phyloP scores from a whole-genome alignment of 371 early-diverging fungal genomes.

The Mortierella sp. region DNA sequence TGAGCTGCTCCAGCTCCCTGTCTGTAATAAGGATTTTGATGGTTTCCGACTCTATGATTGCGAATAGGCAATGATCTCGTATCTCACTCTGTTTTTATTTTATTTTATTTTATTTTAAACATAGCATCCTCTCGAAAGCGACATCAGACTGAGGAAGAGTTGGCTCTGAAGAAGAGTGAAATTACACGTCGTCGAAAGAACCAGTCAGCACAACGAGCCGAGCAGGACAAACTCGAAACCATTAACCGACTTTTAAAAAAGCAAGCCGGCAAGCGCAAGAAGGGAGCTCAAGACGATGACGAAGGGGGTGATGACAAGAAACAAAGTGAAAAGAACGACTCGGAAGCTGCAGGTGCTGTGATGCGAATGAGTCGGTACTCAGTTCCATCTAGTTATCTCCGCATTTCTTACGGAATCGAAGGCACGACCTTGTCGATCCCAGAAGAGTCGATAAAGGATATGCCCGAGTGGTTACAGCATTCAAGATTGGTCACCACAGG shows the following conservation, averaged over 20 bases:
- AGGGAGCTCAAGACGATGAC: constrained; percentile 45
- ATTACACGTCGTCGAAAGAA: constrained; percentile 80
- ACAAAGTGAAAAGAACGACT: constrained; percentile 4
- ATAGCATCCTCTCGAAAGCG: constrained; percentile 68
- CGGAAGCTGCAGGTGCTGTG: background rate
- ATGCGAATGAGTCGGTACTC: constrained; percentile 10
- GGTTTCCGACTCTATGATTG: no score
- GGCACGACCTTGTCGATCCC: constrained; percentile 50
- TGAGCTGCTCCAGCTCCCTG: constrained; percentile 75
- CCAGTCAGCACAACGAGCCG: constrained; percentile 79
- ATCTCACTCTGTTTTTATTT: background rate
- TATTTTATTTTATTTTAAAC: no score
- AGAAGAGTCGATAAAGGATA: constrained; percentile 28
- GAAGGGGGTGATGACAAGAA: constrained; percentile 44
- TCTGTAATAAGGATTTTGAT: constrained; percentile 59
- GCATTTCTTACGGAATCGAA: constrained; percentile 10
- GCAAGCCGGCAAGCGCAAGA: constrained; percentile 76
- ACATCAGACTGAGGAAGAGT: constrained; percentile 72
- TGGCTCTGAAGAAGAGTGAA: constrained; percentile 77
- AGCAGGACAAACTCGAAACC: constrained; percentile 81
- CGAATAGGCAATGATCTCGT: no score
- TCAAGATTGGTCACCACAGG: background rate
- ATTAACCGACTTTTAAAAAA: constrained; percentile 80
- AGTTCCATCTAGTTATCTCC: constrained; percentile 34
- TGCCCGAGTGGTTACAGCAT: constrained; percentile 35